Evolutionary conservation across 140 eudicot genomes (phyloP).

Genomic region (Erigeron philadelphicus): DNA sequence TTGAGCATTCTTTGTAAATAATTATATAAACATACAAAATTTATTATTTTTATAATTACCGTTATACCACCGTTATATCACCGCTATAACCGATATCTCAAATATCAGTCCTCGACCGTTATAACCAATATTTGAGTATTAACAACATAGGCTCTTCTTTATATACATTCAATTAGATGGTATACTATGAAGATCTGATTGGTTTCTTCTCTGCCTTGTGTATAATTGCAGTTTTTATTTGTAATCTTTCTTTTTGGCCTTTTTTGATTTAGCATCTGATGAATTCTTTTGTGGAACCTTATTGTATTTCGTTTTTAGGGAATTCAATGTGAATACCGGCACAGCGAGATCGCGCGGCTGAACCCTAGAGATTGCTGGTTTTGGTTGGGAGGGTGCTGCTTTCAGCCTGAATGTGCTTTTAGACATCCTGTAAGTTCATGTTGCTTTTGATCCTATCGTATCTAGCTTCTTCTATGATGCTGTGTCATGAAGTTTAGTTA

Average conservation of each 20-base stretch:
- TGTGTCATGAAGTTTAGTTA: not conserved
- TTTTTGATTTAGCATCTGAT: conserved; percentile 12
- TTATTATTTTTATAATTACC: too few relatives aligned
- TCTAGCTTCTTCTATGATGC: not conserved
- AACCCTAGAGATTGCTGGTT: conserved; percentile 83
- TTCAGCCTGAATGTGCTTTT: conserved; percentile 53
- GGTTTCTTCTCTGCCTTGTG: not conserved
- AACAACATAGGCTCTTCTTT: too few relatives aligned
- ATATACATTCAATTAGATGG: not conserved
- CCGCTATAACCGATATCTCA: too few relatives aligned
- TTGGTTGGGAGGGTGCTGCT: conserved; percentile 61
- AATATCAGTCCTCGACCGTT: too few relatives aligned
- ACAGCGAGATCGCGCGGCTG: conserved; percentile 60
- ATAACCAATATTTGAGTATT: too few relatives aligned
- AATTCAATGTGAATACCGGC: conserved; percentile 63
- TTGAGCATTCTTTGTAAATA: too few relatives aligned
- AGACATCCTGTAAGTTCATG: conserved; percentile 70
- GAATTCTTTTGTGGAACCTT: conserved; percentile 7
- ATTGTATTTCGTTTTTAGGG: conserved; percentile 39
- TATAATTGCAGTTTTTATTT: not conserved
- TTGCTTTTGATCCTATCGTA: not conserved
- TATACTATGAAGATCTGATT: not conserved
- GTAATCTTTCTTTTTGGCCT: not conserved
- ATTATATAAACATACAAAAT: too few relatives aligned
- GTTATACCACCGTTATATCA: not conserved